Conservation (phyloP, 2,329 filamentous ascomycete species). For the Clonostachys sp. region DNA sequence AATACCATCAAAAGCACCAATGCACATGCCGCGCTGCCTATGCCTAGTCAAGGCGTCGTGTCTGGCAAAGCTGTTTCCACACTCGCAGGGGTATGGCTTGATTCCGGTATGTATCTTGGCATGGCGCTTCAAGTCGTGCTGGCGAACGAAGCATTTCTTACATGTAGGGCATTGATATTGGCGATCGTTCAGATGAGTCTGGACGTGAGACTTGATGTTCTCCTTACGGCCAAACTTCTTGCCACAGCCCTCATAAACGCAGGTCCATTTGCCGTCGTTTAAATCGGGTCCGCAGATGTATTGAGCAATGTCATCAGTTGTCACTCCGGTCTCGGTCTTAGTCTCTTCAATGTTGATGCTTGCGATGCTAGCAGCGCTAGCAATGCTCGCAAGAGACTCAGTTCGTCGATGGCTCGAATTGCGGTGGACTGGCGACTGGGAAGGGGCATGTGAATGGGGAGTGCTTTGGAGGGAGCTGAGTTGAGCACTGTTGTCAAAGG, state of each 20-base stretch:
- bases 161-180: constrained; percentile 94
- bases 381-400: constrained; percentile 54
- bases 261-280: constrained; percentile 74
- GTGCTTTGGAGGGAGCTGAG: too few relatives aligned
- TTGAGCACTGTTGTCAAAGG: background rate
- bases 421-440: too few relatives aligned
- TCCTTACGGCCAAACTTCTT: constrained; percentile 96
- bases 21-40: constrained; percentile 92
- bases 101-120: constrained; percentile 96
- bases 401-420: constrained; percentile 43
- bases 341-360: constrained; percentile 62
- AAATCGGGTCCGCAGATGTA: constrained; percentile 71
- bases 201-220: constrained; percentile 97
- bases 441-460: too few relatives aligned
- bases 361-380: constrained; percentile 54
- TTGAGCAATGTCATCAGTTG: constrained; percentile 74
- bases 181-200: constrained; percentile 94
- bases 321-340: constrained; percentile 77
- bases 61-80: constrained; percentile 89
- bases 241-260: constrained; percentile 71
- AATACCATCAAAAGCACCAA: constrained; percentile 83
- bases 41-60: constrained; percentile 95
- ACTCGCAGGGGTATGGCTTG: constrained; percentile 92
- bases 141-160: constrained; percentile 91
- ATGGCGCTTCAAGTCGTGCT: constrained; percentile 95